Conservation (phyloP, 352 stramenopile species). For the Phytopythium boreale region DNA sequence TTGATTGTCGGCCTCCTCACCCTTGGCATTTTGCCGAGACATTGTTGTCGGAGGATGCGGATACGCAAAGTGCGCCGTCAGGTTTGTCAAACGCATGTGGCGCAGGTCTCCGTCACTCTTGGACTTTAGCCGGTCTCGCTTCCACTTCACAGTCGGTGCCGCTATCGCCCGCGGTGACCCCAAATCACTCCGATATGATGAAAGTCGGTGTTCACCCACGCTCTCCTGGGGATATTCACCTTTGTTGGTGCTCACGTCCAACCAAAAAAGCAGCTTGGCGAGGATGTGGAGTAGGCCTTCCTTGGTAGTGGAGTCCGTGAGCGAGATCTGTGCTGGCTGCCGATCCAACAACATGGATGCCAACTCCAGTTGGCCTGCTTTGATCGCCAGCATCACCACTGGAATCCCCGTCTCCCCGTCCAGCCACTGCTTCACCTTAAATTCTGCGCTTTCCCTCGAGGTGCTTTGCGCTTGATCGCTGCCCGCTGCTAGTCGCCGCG, state of each 20-base stretch:
- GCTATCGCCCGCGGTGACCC: neutral
- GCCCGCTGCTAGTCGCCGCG: neutral
- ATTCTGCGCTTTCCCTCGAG: neutral
- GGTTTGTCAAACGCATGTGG: slow-evolving; percentile 13
- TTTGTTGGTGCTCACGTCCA: slow-evolving; percentile 21
- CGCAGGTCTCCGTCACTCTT: slow-evolving; percentile 48
- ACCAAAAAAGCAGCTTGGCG: slow-evolving; percentile 38
- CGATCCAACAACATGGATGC: slow-evolving; percentile 49
- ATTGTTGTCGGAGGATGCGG: slow-evolving; percentile 1
- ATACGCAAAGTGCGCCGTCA: slow-evolving; percentile 4
- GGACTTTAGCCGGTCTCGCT: slow-evolving; percentile 33
- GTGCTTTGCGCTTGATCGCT: neutral
- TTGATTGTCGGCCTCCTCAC: neutral
- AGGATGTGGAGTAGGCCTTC: slow-evolving; percentile 45
- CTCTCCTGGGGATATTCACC: slow-evolving; percentile 6
- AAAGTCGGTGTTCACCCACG: neutral
- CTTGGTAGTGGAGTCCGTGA: slow-evolving; percentile 17
- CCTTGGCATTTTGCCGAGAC: neutral
- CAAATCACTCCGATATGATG: neutral
- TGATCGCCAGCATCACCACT: slow-evolving; percentile 42
- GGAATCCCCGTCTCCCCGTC: slow-evolving; percentile 46
- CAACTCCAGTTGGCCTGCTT: slow-evolving; percentile 61
- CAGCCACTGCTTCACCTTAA: slow-evolving; percentile 27
- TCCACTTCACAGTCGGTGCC: slow-evolving; percentile 3
- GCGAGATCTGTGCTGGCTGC: slow-evolving; percentile 17